These are phyloP conservation scores for Vanderwaltozyma tropicalis DNA, from an alignment of 805 yeast genomes.

Conservation along the genomic window DNA sequence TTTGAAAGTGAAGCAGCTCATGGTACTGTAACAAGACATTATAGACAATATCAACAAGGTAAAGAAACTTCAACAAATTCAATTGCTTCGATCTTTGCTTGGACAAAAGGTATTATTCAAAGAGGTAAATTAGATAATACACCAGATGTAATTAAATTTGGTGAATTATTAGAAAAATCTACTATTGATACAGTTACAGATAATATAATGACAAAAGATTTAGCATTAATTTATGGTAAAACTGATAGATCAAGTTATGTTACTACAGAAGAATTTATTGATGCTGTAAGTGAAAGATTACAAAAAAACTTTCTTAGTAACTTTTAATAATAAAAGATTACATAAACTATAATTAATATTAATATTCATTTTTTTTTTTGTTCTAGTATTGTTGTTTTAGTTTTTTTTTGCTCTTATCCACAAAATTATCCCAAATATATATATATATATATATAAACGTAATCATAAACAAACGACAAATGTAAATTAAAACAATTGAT, in stretches of 20 bases:
- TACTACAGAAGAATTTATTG: constrained; percentile 84
- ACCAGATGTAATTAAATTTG: constrained; percentile 77
- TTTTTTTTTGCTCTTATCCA: neutral
- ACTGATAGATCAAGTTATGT: constrained; percentile 76
- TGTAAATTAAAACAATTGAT: too few relatives aligned
- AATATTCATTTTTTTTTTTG: neutral
- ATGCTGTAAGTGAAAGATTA: constrained; percentile 65
- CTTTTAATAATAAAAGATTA: neutral
- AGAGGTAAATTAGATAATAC: constrained; percentile 85
- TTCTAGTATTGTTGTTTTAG: neutral
- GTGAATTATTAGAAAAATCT: constrained; percentile 67
- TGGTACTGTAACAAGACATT: constrained; percentile 96
- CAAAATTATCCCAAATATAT: neutral
- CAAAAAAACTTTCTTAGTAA: constrained; percentile 12
- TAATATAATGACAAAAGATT: constrained; percentile 90
- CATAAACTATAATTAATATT: constrained; percentile 1
- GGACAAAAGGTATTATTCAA: constrained; percentile 90
- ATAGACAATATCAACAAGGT: constrained; percentile 91
- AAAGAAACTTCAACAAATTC: constrained; percentile 96
- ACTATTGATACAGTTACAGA: constrained; percentile 81
- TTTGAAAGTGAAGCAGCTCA: constrained; percentile 98
- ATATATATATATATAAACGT: too few relatives aligned
- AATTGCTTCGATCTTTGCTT: constrained; percentile 93
- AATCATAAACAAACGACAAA: too few relatives aligned
- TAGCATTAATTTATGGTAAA: constrained; percentile 82